phyloP scores from a whole-genome alignment of 768 basidiomycete genomes.

The Mycena floridula region DNA sequence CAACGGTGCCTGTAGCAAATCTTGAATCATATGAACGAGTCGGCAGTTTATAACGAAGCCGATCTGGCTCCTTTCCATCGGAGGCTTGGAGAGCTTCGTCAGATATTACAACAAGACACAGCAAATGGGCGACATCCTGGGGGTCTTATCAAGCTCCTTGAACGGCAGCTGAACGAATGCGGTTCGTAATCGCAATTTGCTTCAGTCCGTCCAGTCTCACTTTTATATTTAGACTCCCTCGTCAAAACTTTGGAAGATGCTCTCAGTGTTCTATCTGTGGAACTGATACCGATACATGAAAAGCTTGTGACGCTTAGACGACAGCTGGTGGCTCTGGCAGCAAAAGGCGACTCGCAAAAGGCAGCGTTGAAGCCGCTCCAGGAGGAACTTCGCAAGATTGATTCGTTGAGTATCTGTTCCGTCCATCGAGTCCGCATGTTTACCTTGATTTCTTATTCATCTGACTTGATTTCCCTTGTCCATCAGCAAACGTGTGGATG shows the following conservation, averaged over 20 bases:
- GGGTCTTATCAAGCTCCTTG: conserved; percentile 83
- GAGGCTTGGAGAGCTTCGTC: conserved; percentile 74
- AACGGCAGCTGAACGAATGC: conserved; percentile 87
- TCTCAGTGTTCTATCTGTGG: conserved; percentile 79
- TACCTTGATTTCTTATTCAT: conserved; percentile 6
- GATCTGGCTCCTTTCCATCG: conserved; percentile 86
- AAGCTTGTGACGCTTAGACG: conserved; percentile 82
- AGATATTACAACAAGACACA: conserved; percentile 79
- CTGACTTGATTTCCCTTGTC: too few relatives aligned
- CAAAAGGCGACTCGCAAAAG: conserved; percentile 75
- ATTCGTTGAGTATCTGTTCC: conserved; percentile 72
- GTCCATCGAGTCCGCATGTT: conserved; percentile 8
- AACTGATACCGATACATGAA: conserved; percentile 89
- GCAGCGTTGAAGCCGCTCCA: conserved; percentile 83
- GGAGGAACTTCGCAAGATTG: conserved; percentile 92
- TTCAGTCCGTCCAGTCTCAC: background rate
- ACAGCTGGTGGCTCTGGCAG: conserved; percentile 82
- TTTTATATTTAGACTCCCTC: conserved; percentile 51
- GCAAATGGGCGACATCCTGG: conserved; percentile 79
- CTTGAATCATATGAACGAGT: conserved; percentile 92
- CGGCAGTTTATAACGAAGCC: conserved; percentile 86
- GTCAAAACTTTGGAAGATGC: conserved; percentile 78
- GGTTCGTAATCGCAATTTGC: conserved; percentile 47
- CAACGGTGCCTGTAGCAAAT: conserved; percentile 60
- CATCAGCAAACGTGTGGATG: conserved; percentile 83